Evolutionary conservation across 257 asterid species (phyloP).

Genomic region (Plantago major): DNA sequence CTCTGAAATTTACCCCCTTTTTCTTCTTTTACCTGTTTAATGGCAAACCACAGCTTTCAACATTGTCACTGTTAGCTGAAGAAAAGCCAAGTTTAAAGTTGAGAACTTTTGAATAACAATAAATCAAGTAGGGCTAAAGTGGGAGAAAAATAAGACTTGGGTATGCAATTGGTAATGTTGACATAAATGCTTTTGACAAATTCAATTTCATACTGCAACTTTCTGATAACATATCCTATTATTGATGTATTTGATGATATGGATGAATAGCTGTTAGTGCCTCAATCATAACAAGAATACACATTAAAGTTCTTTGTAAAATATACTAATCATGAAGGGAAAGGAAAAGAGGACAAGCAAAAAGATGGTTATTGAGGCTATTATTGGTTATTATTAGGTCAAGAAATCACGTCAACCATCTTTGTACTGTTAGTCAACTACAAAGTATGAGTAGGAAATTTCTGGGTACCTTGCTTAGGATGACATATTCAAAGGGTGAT

Average conservation of each 20-base stretch:
- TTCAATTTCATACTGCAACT: background rate
- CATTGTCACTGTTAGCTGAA: slow-evolving; percentile 2
- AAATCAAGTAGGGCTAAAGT: background rate
- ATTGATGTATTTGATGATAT: background rate
- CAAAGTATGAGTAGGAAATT: slow-evolving; percentile 18
- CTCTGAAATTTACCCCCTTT: too few relatives aligned
- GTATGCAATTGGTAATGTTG: slow-evolving; percentile 5
- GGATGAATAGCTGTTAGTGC: background rate
- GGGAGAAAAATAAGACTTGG: background rate
- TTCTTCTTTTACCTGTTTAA: background rate
- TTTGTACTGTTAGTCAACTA: slow-evolving; percentile 18
- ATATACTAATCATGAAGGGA: background rate
- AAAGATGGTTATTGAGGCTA: background rate
- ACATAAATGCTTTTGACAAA: slow-evolving; percentile 1
- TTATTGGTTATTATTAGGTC: slow-evolving; percentile 4
- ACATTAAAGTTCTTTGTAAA: background rate
- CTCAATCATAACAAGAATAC: background rate
- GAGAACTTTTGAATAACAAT: background rate
- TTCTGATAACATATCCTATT: background rate
- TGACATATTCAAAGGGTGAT: slow-evolving; percentile 27
- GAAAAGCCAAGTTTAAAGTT: background rate
- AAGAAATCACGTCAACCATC: background rate
- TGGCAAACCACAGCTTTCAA: slow-evolving; percentile 4
- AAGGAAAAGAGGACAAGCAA: background rate
- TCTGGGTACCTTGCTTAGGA: slow-evolving; percentile 13